Evolutionary conservation across 2,329 filamentous ascomycete species (phyloP).

Genomic region (Claviceps sorghi): DNA sequence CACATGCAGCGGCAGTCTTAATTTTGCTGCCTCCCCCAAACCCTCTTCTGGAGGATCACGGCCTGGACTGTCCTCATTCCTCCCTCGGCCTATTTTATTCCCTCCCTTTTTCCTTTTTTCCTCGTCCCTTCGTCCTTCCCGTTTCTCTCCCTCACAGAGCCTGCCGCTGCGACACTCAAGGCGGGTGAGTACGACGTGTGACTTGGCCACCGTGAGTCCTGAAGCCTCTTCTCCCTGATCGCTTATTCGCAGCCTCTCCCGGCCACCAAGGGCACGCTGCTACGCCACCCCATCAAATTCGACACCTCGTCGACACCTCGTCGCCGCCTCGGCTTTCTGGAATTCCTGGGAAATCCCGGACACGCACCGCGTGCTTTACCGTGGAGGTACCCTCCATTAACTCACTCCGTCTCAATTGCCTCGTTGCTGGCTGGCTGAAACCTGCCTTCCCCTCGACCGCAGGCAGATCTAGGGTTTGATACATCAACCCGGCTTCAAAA

Average conservation of each 20-base stretch:
- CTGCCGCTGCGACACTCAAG: neutral
- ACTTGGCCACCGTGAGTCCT: conserved; percentile 5
- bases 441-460: neutral
- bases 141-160: conserved; percentile 5
- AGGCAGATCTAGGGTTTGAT: neutral
- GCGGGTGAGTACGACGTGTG: conserved; percentile 6
- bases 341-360: neutral
- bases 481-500: neutral
- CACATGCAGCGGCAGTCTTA: neutral
- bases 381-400: neutral
- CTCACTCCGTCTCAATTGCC: neutral
- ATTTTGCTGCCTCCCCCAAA: conserved; percentile 1
- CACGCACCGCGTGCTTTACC: neutral
- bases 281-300: conserved; percentile 6
- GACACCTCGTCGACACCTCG: conserved; percentile 1
- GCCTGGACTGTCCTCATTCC: neutral
- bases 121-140: conserved; percentile 5
- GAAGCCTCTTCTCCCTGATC: conserved; percentile 2
- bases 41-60: conserved; percentile 2
- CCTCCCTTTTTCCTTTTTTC: conserved; percentile 6
- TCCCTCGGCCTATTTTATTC: neutral
- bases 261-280: conserved; percentile 6
- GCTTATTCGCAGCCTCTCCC: conserved; percentile 7
- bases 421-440: neutral
- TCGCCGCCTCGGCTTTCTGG: neutral